Evolutionary conservation across 164 flowering plant genomes (phyloP).

Genomic region (Litsea cubeba): DNA sequence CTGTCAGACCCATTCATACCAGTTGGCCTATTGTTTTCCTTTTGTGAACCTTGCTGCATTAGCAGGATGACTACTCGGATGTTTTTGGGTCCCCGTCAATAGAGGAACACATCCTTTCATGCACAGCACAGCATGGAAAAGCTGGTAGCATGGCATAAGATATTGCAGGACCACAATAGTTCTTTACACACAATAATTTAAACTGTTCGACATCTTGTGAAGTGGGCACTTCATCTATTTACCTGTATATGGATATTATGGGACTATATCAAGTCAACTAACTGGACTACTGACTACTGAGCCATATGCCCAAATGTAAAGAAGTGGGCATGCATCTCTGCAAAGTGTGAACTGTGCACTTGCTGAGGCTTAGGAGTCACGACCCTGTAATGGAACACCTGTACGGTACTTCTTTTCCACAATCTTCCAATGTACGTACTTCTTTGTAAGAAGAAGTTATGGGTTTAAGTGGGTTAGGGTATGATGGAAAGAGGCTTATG

Average conservation of each 20-base stretch:
- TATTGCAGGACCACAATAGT: no score
- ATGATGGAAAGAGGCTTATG: no score
- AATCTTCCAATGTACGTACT: no score
- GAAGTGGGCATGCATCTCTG: background rate
- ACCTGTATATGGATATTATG: background rate
- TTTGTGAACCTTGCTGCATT: background rate
- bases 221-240: background rate
- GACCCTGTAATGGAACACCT: no score
- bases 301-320: background rate
- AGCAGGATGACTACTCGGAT: no score
- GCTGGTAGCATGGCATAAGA: no score
- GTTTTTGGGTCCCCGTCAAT: background rate
- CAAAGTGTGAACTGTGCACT: background rate
- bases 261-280: background rate
- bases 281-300: background rate
- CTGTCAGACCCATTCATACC: conserved; percentile 35
- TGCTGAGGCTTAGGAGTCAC: no score
- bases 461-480: no score
- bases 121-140: no score
- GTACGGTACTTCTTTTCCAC: no score
- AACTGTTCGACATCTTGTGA: background rate
- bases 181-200: no score
- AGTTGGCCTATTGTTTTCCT: background rate
- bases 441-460: no score
- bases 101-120: background rate